These are phyloP conservation scores for Dioszegia hungarica DNA, from an alignment of 768 basidiomycete species.

Conservation along the genomic window DNA sequence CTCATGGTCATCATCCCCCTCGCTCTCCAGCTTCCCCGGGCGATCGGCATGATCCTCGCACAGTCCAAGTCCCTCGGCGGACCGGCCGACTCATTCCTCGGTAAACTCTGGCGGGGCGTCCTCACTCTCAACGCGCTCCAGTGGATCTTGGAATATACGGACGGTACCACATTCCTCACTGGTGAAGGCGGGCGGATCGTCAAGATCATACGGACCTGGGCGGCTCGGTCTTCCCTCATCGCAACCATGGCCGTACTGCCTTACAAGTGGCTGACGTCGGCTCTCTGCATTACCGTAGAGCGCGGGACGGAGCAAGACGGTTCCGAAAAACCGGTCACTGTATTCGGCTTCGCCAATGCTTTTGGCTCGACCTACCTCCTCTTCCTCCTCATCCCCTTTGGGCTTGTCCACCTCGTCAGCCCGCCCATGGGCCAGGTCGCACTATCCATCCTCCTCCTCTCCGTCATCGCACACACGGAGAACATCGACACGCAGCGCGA, in stretches of 20 bases:
- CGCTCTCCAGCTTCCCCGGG: slow-evolving; percentile 56
- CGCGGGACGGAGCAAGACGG: slow-evolving; percentile 26
- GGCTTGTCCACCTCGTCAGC: slow-evolving; percentile 58
- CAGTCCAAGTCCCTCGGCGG: slow-evolving; percentile 71
- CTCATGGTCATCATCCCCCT: slow-evolving; percentile 59
- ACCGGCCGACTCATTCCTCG: slow-evolving; percentile 61
- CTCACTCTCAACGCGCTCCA: slow-evolving; percentile 60
- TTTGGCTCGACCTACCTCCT: slow-evolving; percentile 83
- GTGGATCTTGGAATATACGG: slow-evolving; percentile 80
- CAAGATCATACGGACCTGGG: slow-evolving; percentile 57
- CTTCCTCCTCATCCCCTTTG: slow-evolving; percentile 67
- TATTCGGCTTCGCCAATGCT: slow-evolving; percentile 83
- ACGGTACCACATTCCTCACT: slow-evolving; percentile 52
- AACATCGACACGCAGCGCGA: slow-evolving; percentile 76
- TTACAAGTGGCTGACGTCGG: slow-evolving; percentile 65
- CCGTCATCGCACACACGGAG: slow-evolving; percentile 58
- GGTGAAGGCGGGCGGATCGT: slow-evolving; percentile 50
- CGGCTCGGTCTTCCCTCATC: slow-evolving; percentile 59
- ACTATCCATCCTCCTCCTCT: slow-evolving; percentile 56
- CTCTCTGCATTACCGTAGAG: slow-evolving; percentile 68
- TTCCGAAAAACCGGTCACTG: slow-evolving; percentile 45
- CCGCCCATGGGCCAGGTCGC: slow-evolving; percentile 81
- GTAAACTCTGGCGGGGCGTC: slow-evolving; percentile 55
- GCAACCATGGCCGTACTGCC: slow-evolving; percentile 54
- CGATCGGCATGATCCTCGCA: slow-evolving; percentile 58